phyloP scores from a whole-genome alignment of 352 stramenopile genomes.

The Pythium sp. region DNA sequence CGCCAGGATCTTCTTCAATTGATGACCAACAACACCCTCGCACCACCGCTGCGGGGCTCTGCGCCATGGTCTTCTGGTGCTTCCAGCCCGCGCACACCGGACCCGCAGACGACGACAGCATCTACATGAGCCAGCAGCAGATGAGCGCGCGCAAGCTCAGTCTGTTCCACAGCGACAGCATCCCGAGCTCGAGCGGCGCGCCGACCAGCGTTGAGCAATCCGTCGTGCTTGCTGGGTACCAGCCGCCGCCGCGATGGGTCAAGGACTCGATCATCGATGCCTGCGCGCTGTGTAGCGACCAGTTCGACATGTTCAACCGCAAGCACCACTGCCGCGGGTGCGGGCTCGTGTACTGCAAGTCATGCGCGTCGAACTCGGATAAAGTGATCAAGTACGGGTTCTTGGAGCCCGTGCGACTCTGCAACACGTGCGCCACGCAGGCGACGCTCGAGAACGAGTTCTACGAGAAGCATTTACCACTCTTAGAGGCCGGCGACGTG shows the following conservation, averaged over 20 bases:
- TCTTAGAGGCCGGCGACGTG: constrained; percentile 56
- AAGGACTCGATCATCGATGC: constrained; percentile 49
- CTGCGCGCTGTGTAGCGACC: constrained; percentile 42
- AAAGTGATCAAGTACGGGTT: constrained; percentile 69
- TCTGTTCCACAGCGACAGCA: constrained; percentile 12
- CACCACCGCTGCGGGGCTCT: constrained; percentile 27
- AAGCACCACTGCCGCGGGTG: constrained; percentile 70
- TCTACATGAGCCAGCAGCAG: constrained; percentile 39
- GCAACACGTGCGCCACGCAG: constrained; percentile 34
- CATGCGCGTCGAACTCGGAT: constrained; percentile 44
- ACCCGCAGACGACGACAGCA: constrained; percentile 26
- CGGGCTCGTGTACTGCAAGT: constrained; percentile 54
- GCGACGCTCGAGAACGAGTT: constrained; percentile 60
- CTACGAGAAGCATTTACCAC: constrained; percentile 57
- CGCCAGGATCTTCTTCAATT: not conserved
- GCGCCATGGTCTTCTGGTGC: constrained; percentile 51
- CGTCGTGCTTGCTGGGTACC: constrained; percentile 36
- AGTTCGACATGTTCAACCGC: constrained; percentile 65
- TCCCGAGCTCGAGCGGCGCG: constrained; percentile 5
- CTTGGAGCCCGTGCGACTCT: constrained; percentile 58
- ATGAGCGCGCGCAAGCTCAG: constrained; percentile 16
- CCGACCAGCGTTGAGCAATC: not conserved
- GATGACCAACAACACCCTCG: not conserved
- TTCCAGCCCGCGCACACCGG: constrained; percentile 41
- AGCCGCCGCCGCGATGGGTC: constrained; percentile 54